Percentiles rank a stretch among this genome's conserved stretches.
Evolutionary conservation across 192 early-diverging fungal species (phyloP).

Genomic region (Kappamyces sp.): DNA sequence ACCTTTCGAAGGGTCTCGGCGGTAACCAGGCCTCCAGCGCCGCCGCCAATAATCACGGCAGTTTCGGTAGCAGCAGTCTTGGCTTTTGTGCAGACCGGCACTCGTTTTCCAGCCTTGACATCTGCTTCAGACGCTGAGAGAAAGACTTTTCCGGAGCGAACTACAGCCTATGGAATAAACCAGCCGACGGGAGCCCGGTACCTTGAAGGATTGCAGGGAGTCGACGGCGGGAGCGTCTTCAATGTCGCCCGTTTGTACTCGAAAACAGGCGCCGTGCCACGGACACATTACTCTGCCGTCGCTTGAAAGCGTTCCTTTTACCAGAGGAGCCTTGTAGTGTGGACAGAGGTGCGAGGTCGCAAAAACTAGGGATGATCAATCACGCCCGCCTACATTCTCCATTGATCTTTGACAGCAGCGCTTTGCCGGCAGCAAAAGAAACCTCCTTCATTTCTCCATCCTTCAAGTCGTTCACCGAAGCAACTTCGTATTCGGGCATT

Average conservation of each 20-base stretch:
- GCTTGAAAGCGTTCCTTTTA: conserved; percentile 23
- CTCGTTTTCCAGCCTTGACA: conserved; percentile 13
- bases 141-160: conserved; percentile 5
- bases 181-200: not conserved
- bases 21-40: conserved; percentile 41
- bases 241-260: conserved; percentile 35
- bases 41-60: conserved; percentile 48
- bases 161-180: conserved; percentile 2
- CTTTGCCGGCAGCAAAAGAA: conserved; percentile 13
- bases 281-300: conserved; percentile 40
- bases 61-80: not conserved
- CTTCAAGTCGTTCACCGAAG: conserved; percentile 9
- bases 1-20: conserved; percentile 43
- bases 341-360: conserved; percentile 30
- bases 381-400: conserved; percentile 9
- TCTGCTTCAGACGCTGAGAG: conserved; percentile 8
- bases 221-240: conserved; percentile 34
- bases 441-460: conserved; percentile 21
- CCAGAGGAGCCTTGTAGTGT: conserved; percentile 35
- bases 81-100: conserved; percentile 14
- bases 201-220: conserved; percentile 14
- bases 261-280: conserved; percentile 43
- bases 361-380: conserved; percentile 6
- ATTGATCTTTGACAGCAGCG: conserved; percentile 24
- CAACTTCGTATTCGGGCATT: conserved; percentile 17